Percentiles rank a stretch among this genome's conserved stretches.
Evolutionary conservation across 345 rosid genomes (phyloP).

Genomic region (Cochlearia excelsa): DNA sequence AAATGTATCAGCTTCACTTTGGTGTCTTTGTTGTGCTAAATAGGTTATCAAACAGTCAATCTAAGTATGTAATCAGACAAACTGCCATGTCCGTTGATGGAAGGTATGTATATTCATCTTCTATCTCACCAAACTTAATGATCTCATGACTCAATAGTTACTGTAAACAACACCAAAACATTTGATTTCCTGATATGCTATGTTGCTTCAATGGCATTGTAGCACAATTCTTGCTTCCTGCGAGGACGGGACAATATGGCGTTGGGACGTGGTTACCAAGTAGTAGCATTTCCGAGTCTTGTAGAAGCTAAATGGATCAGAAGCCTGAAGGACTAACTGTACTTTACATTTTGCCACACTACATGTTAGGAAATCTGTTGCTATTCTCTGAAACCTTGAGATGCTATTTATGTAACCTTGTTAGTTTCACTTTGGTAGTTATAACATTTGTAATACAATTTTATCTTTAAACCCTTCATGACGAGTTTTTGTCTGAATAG

Average conservation of each 20-base stretch:
- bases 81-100: constrained; percentile 95
- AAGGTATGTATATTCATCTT: constrained; percentile 44
- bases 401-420: constrained; percentile 7
- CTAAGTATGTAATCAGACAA: constrained; percentile 83
- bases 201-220: constrained; percentile 32
- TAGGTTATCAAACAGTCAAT: constrained; percentile 75
- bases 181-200: not conserved
- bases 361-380: not conserved
- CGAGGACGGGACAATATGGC: constrained; percentile 94
- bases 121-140: constrained; percentile 6
- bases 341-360: not conserved
- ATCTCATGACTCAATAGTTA: constrained; percentile 8
- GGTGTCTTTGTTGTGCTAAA: constrained; percentile 19
- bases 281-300: constrained; percentile 25
- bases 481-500: constrained; percentile 7
- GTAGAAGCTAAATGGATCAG: constrained; percentile 6
- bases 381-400: constrained; percentile 21
- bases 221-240: constrained; percentile 93
- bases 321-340: constrained; percentile 14
- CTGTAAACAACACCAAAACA: constrained; percentile 1
- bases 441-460: constrained; percentile 1
- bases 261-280: constrained; percentile 69
- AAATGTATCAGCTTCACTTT: constrained; percentile 7
- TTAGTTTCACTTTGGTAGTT: constrained; percentile 10
- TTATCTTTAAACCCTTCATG: not conserved